Evolutionary conservation across 257 asterid species (phyloP), one percentile per base, ranked within the genome.

Genomic region (Lycium barbarum): DNA sequence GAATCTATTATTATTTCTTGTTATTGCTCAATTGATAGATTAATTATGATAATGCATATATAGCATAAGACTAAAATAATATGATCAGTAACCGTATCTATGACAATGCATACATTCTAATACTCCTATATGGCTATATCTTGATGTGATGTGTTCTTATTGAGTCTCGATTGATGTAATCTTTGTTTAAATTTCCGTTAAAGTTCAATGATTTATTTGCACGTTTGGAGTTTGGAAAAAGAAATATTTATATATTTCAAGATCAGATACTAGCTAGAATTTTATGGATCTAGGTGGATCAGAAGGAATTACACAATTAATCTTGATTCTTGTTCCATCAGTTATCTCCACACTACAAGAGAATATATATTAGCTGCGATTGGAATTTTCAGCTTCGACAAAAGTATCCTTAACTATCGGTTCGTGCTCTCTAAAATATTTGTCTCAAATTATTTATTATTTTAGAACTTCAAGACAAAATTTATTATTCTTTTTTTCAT

Each of bases 21-120:
- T 73, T 20, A 73, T 47, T 20, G 20, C 61, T 45, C 40, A 20
- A 73, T 73, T 73, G 81, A 73, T 73, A 73, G 17, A 47, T 20
- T 33, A 66, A 33, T 66, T 47, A 1, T 73, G 81, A 22, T 43
- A 73, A 73, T 72, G 38, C 12, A 63, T 0, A 20, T 18, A 65
- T 5, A 26, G 18, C 38, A 72, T 35, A 18, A 72, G 55, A 43
- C 15, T 18, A 72, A 18, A 72, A 43, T 20, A 45, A 43, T 65
- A 62, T 20, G 35, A 22, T 26, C 33, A 26, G 7, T 20, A 62
- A 62, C 22, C 5, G 38, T 62, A 20, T 20, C 5, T 9, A 62
- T 62, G 68, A 62, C 15, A 62, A 18, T 62, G 15, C 0, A 22
- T 61, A n/a, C 13, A n/a, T 61, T 61, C 67, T 9, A 8, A 61